phyloP scores from a whole-genome alignment of 2,329 filamentous ascomycete species.

The Aspergillus hortae region DNA sequence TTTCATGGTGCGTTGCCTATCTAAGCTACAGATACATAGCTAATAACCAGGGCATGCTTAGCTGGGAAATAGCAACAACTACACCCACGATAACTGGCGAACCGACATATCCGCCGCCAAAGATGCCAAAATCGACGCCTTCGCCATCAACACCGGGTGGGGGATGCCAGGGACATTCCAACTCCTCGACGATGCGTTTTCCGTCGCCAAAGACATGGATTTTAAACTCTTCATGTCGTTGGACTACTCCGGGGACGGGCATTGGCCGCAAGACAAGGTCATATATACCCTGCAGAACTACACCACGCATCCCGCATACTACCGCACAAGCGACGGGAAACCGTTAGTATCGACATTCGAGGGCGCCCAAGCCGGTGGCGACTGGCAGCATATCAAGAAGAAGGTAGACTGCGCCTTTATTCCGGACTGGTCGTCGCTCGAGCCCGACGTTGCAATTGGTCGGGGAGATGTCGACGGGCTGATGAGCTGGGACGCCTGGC shows the following conservation, averaged over 20 bases:
- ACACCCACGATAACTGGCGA: conserved; percentile 24
- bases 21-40: background rate
- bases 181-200: conserved; percentile 22
- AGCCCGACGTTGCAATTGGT: conserved; percentile 19
- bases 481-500: conserved; percentile 46
- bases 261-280: conserved; percentile 28
- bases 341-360: conserved; percentile 46
- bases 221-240: conserved; percentile 39
- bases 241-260: conserved; percentile 32
- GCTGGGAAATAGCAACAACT: conserved; percentile 24
- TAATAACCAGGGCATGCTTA: conserved; percentile 4
- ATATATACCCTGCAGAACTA: conserved; percentile 24
- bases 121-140: conserved; percentile 38
- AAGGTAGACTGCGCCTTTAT: conserved; percentile 42
- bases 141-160: conserved; percentile 38
- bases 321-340: conserved; percentile 19
- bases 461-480: conserved; percentile 34
- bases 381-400: conserved; percentile 46
- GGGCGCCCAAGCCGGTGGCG: conserved; percentile 38
- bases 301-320: conserved; percentile 23
- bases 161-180: conserved; percentile 18
- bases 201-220: conserved; percentile 20
- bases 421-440: conserved; percentile 44
- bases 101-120: conserved; percentile 35
- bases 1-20: conserved; percentile 24